These are phyloP conservation scores for Trypanosoma caninum DNA, from an alignment of 208 protist genomes.

Conservation along the genomic window DNA sequence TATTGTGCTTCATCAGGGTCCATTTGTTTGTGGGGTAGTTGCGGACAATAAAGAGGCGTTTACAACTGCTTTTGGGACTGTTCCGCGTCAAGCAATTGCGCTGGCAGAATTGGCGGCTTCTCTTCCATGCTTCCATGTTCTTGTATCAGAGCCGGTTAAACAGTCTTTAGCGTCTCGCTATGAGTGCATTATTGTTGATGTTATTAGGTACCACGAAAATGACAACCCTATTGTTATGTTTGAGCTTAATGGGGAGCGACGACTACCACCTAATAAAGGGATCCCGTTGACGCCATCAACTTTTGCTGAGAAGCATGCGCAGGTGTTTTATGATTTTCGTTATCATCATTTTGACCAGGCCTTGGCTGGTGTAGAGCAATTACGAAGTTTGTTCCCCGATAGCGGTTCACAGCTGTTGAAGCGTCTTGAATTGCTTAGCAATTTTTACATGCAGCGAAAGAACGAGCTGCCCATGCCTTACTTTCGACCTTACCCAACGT, in stretches of 20 bases:
- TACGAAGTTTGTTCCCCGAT: conserved; percentile 17
- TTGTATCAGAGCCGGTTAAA: conserved; percentile 78
- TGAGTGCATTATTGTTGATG: conserved; percentile 82
- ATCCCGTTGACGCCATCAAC: conserved; percentile 7
- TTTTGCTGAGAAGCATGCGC: conserved; percentile 68
- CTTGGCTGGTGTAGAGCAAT: conserved; percentile 31
- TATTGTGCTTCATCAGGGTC: conserved; percentile 76
- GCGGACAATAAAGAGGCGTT: conserved; percentile 79
- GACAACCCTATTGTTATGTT: conserved; percentile 66
- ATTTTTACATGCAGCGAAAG: conserved; percentile 41
- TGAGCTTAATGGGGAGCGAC: conserved; percentile 44
- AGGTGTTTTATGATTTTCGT: conserved; percentile 71
- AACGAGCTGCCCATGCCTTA: conserved; percentile 58
- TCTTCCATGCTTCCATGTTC: conserved; percentile 43
- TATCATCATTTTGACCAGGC: conserved; percentile 66
- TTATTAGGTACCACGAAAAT: conserved; percentile 46
- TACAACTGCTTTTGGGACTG: conserved; percentile 72
- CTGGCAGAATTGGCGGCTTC: conserved; percentile 60
- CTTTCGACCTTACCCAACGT: conserved; percentile 49
- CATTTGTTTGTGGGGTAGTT: conserved; percentile 73
- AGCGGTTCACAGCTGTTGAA: conserved; percentile 31
- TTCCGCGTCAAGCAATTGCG: conserved; percentile 49
- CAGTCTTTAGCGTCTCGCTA: conserved; percentile 61
- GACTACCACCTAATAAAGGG: conserved; percentile 3
- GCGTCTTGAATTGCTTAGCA: conserved; percentile 63